Percentiles rank a stretch among this genome's conserved stretches.
These are phyloP conservation scores for Apiotrichum gamsii DNA, from an alignment of 1,284 basidiomycete species.

Conservation along the genomic window DNA sequence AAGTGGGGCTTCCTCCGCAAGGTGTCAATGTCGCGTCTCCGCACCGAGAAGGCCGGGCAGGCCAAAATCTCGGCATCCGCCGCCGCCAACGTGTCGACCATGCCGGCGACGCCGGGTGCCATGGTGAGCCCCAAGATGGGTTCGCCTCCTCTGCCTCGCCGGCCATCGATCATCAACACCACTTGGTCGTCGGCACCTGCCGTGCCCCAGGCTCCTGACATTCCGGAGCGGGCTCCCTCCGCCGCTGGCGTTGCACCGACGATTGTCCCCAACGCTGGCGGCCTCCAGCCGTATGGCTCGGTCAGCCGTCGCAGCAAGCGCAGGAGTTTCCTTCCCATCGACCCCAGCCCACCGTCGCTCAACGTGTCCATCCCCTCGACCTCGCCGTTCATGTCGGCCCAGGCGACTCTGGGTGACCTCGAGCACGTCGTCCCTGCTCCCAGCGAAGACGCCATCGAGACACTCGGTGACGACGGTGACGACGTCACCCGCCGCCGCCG, in stretches of 20 bases:
- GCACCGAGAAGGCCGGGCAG: constrained; percentile 16
- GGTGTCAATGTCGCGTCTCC: constrained; percentile 72
- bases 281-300: background rate
- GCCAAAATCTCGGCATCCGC: constrained; percentile 29
- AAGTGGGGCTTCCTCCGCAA: constrained; percentile 93
- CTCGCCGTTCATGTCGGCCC: constrained; percentile 53
- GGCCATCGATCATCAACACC: background rate
- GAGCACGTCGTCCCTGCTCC: background rate
- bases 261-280: background rate
- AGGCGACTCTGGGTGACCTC: constrained; percentile 13
- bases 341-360: constrained; percentile 51
- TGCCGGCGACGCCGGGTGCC: constrained; percentile 13
- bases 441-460: constrained; percentile 15
- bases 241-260: background rate
- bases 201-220: constrained; percentile 12
- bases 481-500: constrained; percentile 13
- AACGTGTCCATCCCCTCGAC: constrained; percentile 55
- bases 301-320: constrained; percentile 51
- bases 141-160: constrained; percentile 23
- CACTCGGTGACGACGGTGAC: constrained; percentile 14
- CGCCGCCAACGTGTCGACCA: constrained; percentile 28
- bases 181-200: constrained; percentile 9
- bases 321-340: constrained; percentile 74
- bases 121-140: constrained; percentile 31
- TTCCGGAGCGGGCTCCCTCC: too few relatives aligned